Base-by-base conservation (phyloP, 1,139 yeast species). In the Taphrina flavorubra region DNA sequence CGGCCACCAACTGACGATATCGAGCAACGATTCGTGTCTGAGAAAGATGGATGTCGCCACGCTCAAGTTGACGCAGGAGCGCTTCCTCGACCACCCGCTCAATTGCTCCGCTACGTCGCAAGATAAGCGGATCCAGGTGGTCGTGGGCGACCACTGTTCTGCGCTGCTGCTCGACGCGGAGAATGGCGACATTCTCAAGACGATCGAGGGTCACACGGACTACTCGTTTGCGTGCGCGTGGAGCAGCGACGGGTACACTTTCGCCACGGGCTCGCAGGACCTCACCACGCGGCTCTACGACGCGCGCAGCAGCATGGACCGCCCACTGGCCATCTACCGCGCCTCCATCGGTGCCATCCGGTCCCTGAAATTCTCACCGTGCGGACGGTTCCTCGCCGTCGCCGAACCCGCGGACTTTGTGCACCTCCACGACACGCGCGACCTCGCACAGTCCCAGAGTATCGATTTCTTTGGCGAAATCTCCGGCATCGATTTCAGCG, bases 201-300 rank as follows among this genome's bases (percentile, higher is more conserved):
- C 73, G 39, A 75, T 82, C 47, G 69, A 69, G 25, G 87, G 87
- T 1, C 89, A 86, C 74, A 76, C 77, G 61, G 89, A 86, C 74
- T 85, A 76, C 74, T 84, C 87, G 3, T 86, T 86, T 73, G 81
- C 87, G 61, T 86, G 88, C 74, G 89, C 86, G 71, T 86, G 89
- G 89, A 78, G 79, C 6, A 74, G 74, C 55, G 73, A 82, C 71
- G 84, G 82, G 37, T 77, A 82, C 62, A 73, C 79, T 5, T 72
- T 86, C 18, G 81, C 85, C 10, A 83, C 88, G 0, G 89, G 89
- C 2, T 85, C 83, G 73, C 89, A 86, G 75, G 90, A 86, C 75
- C 83, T 87, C 2, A 82, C 87, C 10, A 83, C 86, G 13, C 78
- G 85, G 65, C 72, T 86, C 10, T 85, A 85, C 82, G 89, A 86